Evolutionary conservation across 495 filamentous ascomycete genomes (phyloP).

Genomic region (Lentithecium fluviatile): DNA sequence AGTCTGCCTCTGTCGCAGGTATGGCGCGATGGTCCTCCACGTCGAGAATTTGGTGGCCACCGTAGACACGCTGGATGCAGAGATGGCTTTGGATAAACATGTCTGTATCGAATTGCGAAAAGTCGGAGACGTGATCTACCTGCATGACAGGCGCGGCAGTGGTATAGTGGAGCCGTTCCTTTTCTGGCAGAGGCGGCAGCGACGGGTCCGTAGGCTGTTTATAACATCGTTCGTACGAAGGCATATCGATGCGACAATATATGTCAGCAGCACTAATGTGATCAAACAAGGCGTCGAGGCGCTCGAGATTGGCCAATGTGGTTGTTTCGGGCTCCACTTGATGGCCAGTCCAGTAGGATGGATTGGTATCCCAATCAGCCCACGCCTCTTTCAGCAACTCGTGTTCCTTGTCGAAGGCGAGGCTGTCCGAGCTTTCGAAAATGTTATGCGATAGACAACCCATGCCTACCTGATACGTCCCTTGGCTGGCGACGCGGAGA

Average conservation of each 20-base stretch:
- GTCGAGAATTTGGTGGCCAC: slow-evolving; percentile 4
- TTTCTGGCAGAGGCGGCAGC: slow-evolving; percentile 57
- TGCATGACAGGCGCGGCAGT: slow-evolving; percentile 63
- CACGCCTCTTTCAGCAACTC: slow-evolving; percentile 56
- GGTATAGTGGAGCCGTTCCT: slow-evolving; percentile 61
- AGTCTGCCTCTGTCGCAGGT: slow-evolving; percentile 2
- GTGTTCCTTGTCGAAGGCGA: slow-evolving; percentile 45
- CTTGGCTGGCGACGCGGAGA: slow-evolving; percentile 78
- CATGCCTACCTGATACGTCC: slow-evolving; percentile 75
- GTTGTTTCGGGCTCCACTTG: not conserved
- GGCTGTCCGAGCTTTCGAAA: slow-evolving; percentile 10
- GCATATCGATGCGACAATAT: slow-evolving; percentile 42
- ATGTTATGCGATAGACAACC: slow-evolving; percentile 64
- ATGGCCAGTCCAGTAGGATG: slow-evolving; percentile 29
- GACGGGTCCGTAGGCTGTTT: slow-evolving; percentile 60
- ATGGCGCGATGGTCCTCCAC: not conserved
- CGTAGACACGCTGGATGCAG: slow-evolving; percentile 28
- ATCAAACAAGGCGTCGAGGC: slow-evolving; percentile 25
- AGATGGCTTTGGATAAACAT: slow-evolving; percentile 33
- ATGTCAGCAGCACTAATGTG: slow-evolving; percentile 42
- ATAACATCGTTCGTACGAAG: slow-evolving; percentile 24
- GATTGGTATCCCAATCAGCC: slow-evolving; percentile 59
- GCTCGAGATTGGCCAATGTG: slow-evolving; percentile 2
- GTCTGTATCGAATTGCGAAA: slow-evolving; percentile 41
- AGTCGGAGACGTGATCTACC: slow-evolving; percentile 47